Percentiles rank a stretch among this genome's conserved stretches.
phyloP scores from a whole-genome alignment of 257 asterid species.

The Plantago elongata region DNA sequence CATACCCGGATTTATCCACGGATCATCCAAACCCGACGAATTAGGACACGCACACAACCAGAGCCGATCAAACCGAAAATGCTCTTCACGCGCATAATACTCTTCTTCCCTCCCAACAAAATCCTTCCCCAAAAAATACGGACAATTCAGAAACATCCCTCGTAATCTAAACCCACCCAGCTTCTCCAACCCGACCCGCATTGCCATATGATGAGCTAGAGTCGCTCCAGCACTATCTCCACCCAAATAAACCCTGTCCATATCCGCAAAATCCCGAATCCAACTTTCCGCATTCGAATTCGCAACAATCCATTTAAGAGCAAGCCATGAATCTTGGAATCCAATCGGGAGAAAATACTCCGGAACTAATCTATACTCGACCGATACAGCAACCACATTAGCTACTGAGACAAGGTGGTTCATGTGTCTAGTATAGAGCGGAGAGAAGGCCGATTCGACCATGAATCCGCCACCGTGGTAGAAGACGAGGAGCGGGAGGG shows the following conservation, averaged over 20 bases:
- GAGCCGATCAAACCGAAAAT: not conserved
- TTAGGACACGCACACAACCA: slow-evolving; percentile 19
- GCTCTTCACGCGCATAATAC: not conserved
- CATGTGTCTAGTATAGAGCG: not conserved
- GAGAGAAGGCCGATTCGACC: slow-evolving; percentile 1
- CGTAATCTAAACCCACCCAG: slow-evolving; percentile 7
- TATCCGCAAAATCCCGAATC: slow-evolving; percentile 33
- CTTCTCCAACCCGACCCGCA: slow-evolving; percentile 24
- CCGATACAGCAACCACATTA: not conserved
- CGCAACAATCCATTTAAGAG: slow-evolving; percentile 26
- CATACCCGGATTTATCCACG: slow-evolving; percentile 16
- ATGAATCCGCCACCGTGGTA: not conserved
- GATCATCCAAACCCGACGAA: slow-evolving; percentile 18
- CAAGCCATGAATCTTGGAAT: slow-evolving; percentile 1
- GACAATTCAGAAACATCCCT: slow-evolving; percentile 37
- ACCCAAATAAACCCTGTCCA: slow-evolving; percentile 24
- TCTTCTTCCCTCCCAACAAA: slow-evolving; percentile 21
- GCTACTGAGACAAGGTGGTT: not conserved
- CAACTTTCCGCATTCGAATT: slow-evolving; percentile 24
- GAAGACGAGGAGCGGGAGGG: not conserved
- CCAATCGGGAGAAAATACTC: slow-evolving; percentile 1
- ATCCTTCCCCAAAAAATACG: slow-evolving; percentile 26
- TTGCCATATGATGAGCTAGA: slow-evolving; percentile 34
- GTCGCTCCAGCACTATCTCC: slow-evolving; percentile 50
- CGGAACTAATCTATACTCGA: slow-evolving; percentile 1